Evolutionary conservation across 352 stramenopile species (phyloP), one percentile per base, ranked within the genome.

Genomic region (Globisporangium rhizosaccharum): DNA sequence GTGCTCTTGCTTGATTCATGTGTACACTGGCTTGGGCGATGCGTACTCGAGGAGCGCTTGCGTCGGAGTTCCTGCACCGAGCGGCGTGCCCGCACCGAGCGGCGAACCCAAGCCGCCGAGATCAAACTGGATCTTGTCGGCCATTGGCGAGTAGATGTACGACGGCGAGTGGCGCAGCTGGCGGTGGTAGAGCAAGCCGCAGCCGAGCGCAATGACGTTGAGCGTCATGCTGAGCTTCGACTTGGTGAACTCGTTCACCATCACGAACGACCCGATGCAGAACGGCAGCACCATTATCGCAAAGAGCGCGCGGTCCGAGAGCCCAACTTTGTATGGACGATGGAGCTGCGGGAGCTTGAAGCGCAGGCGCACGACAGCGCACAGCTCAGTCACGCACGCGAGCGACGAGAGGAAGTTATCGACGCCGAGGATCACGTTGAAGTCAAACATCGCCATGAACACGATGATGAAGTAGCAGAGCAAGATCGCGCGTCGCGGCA

Each of bases 351-450:
- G 74, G 45, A 81, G 66, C 4, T 66, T 87, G 45, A 94, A 85
- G 8, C 96, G 81, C 23, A 98, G 73, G 28, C 92, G 82, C 44
- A 98, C 68, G 57, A 96, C 96, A 0, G 92, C 93, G 23, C 70
- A 80, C 53, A 97, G 88, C 61, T 98, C 92, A n/a, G 96, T 85
- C 20, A 98, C 61, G 48, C 94, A 88, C 5, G 90, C 68, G 26
- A 97, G 65, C 9, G 89, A 76, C 68, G 96, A 98, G 50, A 97
- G 78, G 33, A 97, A 94, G 68, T 98, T 98, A 62, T 97, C 79
- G 42, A 98, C 78, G 44, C 92, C 87, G 4, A 97, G 61, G 53
- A 96, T 95, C 36, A 82, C 70, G 59, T 96, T 80, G 63, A 97
- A 97, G 62, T 90, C 83, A 52, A 97, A 83, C 33, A 89, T 76